Base-by-base conservation (phyloP, 2,329 filamentous ascomycete species). In the Claviceps spartinae region DNA sequence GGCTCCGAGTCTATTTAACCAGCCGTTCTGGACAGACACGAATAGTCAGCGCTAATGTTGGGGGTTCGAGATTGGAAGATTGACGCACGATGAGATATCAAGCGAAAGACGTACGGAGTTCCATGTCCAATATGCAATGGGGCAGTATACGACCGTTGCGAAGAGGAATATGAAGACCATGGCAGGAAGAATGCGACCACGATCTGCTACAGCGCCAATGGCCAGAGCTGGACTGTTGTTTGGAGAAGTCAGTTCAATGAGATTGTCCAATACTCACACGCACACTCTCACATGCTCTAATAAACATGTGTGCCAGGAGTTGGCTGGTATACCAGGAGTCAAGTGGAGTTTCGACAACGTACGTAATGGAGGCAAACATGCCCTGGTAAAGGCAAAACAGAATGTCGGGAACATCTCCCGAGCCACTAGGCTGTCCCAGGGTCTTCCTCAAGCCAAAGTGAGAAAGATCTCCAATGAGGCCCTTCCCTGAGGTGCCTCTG, bases 291-390 rank as follows among this genome's bases (percentile, higher is more conserved):
- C 30, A 34, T 11, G 11, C 30, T 34, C 30, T 34, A 4, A 34
- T 34, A 34, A 3, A 34, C 30, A 30, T 30, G 8, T 30, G 30
- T 11, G 8, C 30, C 2, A 30, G 30, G 30, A 34, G 9, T 34
- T 34, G 30, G 30, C 30, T 34, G 11, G 30, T 34, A 9, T 34
- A 34, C 30, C 30, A 34, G 30, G 9, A 34, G 9, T 34, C 30
- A 34, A 34, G 30, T 34, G 30, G 30, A 34, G 30, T 34, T 4
- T 42, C 13, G 20, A 46, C 30, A 1, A 73, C 84, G 71, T 76
- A 88, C 85, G 88, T 94, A 72, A 94, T 91, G 57, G 82, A 79
- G 22, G 88, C 87, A 65, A 91, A 91, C 86, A 91, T 90, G 75
- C 86, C 85, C 70, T 91, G 86, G 72, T 88, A 94, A 30, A 94